Evolutionary conservation across 2,329 filamentous ascomycete genomes (phyloP), one percentile per base, ranked within the genome.

Genomic region (Salinomyces thailandicus): DNA sequence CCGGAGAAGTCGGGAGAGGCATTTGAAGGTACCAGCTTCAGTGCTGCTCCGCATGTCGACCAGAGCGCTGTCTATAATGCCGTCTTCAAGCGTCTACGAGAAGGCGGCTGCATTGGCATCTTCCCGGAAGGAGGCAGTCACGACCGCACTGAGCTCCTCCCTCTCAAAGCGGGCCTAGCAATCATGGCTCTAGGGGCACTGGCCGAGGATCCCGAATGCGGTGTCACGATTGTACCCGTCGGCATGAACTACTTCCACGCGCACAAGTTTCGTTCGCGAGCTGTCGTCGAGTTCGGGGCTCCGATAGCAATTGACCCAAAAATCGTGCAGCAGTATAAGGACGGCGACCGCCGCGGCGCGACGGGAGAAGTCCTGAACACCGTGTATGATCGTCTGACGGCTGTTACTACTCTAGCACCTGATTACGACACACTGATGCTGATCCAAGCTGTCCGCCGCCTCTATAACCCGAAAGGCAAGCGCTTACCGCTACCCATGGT

Each of bases 161-260:
- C 91, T 15, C 69, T 96, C 44, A 96, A 96, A 71, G 89, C 91
- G 51, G 89, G 89, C 59, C 85, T 98, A 42, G 91, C 91, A 40
- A 91, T 98, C 55, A 98, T 98, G 89, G 91, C 89, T 9, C 73
- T 98, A 22, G 89, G 89, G 26, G 81, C 91, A 1, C 69, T 96
- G 35, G 85, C 84, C 4, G 79, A 85, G 38, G 77, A 87, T 43
- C 87, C 87, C 2, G 72, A 89, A 46, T 94, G 85, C 55, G 85
- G 84, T 18, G 68, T 98, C 43, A 93, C 87, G 62, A 95, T 98
- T 51, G 85, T 98, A 16, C 91, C 91, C 3, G 87, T 91, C 35
- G 89, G 89, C 51, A 95, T 98, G 89, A 98, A 98, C 62, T 98
- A 98, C 63, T 98, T 98, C 64, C 89, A 96, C 62, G 84, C 89